phyloP scores from a whole-genome alignment of 2,329 filamentous ascomycete genomes.

The Aspergillus tubingensis region DNA sequence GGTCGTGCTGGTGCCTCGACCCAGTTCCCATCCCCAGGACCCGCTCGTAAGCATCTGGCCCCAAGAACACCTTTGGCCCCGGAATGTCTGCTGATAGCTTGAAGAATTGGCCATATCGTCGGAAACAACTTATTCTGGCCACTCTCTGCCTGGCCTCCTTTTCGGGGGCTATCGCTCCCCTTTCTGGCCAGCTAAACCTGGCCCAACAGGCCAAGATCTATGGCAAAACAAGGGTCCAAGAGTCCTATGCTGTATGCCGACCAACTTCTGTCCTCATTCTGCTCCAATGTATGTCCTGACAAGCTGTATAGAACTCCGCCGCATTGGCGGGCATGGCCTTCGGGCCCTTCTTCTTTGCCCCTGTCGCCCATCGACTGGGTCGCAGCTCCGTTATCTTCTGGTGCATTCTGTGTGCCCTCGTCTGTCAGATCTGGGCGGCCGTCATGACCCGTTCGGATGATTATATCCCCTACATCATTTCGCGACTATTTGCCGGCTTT shows the following conservation, averaged over 20 bases:
- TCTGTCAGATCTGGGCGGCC: conserved; percentile 42
- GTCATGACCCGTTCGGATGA: conserved; percentile 38
- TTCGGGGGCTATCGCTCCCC: conserved; percentile 1
- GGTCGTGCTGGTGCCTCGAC: background rate
- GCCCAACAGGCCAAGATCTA: conserved; percentile 8
- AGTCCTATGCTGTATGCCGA: conserved; percentile 1
- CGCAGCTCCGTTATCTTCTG: conserved; percentile 45
- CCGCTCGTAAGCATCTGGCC: conserved; percentile 3
- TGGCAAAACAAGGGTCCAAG: conserved; percentile 5
- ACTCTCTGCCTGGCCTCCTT: conserved; percentile 5
- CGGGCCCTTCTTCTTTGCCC: conserved; percentile 43
- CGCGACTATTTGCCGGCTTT: conserved; percentile 44
- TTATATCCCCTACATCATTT: conserved; percentile 42
- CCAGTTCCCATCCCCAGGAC: background rate
- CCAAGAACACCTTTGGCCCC: background rate
- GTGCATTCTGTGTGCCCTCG: conserved; percentile 38
- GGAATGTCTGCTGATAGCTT: background rate
- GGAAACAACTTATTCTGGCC: conserved; percentile 1
- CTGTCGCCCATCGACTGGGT: conserved; percentile 39
- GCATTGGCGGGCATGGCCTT: conserved; percentile 43
- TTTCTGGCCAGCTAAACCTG: background rate
- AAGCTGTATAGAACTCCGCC: conserved; percentile 23
- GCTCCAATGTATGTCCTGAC: conserved; percentile 37
- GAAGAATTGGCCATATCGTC: conserved; percentile 6
- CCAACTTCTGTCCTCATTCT: too few relatives aligned